Evolutionary conservation across 352 stramenopile species (phyloP).

Genomic region (Globisporangium alternatum): DNA sequence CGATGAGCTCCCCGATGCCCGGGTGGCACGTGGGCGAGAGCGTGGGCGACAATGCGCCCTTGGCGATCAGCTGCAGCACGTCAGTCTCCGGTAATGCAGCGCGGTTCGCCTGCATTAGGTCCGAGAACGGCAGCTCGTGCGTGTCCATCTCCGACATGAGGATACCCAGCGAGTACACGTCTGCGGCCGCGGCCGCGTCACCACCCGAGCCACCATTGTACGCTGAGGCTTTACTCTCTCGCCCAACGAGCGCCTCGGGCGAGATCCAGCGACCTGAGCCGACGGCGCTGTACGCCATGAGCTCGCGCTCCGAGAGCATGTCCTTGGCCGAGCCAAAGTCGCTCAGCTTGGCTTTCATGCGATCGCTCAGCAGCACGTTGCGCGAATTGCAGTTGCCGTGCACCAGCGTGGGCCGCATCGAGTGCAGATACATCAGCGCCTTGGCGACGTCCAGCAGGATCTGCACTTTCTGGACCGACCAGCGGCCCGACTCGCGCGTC

Average conservation of each 20-base stretch:
- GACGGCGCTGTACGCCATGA: conserved; percentile 62
- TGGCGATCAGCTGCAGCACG: conserved; percentile 66
- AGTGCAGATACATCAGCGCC: conserved; percentile 66
- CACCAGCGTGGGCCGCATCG: conserved; percentile 48
- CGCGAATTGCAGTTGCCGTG: conserved; percentile 69
- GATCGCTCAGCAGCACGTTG: conserved; percentile 57
- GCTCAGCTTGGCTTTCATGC: conserved; percentile 61
- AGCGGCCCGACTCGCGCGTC: conserved; percentile 37
- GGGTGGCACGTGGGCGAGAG: conserved; percentile 48
- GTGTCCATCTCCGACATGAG: conserved; percentile 71
- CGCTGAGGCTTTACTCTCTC: conserved; percentile 25
- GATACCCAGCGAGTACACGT: conserved; percentile 72
- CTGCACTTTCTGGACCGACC: conserved; percentile 50
- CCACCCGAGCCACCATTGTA: conserved; percentile 20
- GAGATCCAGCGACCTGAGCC: conserved; percentile 71
- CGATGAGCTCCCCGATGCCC: conserved; percentile 43
- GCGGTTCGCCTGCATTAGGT: conserved; percentile 61
- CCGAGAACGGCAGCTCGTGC: conserved; percentile 65
- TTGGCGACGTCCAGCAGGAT: conserved; percentile 63
- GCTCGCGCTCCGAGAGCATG: conserved; percentile 50
- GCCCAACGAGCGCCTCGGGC: conserved; percentile 56
- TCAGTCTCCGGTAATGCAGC: conserved; percentile 54
- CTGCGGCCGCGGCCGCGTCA: conserved; percentile 35
- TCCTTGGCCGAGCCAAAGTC: conserved; percentile 64
- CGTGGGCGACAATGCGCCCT: conserved; percentile 50